These are phyloP conservation scores for Tetrastigma voinierianum DNA, from an alignment of 164 flowering plant genomes.

Conservation along the genomic window DNA sequence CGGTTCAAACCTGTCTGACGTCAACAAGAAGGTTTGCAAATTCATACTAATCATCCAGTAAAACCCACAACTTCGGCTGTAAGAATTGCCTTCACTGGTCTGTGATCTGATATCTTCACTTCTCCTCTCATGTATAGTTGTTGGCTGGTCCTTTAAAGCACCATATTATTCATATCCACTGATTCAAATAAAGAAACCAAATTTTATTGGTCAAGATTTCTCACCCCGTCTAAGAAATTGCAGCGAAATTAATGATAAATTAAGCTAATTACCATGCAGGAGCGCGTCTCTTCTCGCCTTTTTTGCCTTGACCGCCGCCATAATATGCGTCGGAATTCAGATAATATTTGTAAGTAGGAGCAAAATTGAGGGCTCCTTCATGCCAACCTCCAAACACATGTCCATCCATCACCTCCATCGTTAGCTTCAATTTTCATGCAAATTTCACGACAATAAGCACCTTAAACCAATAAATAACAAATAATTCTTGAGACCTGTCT, in stretches of 20 bases:
- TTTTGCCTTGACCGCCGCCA: constrained; percentile 33
- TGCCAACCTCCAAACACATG: constrained; percentile 57
- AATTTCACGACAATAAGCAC: not conserved
- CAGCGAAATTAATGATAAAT: not conserved
- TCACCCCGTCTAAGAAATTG: too few species aligned
- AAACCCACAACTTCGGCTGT: constrained; percentile 28
- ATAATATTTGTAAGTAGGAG: constrained; percentile 67
- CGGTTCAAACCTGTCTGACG: constrained; percentile 43
- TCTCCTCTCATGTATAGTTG: constrained; percentile 34
- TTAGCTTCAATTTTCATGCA: constrained; percentile 41
- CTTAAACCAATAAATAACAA: not conserved
- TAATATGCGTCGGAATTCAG: constrained; percentile 47
- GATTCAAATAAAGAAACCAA: not conserved
- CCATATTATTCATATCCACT: constrained; percentile 64
- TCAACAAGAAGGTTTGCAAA: constrained; percentile 26
- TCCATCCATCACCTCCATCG: constrained; percentile 54
- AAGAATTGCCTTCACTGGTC: constrained; percentile 50
- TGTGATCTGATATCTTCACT: constrained; percentile 41
- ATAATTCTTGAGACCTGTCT: not conserved
- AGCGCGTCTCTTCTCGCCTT: constrained; percentile 44
- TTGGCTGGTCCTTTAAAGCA: constrained; percentile 36
- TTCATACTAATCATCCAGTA: constrained; percentile 13
- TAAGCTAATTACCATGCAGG: constrained; percentile 60
- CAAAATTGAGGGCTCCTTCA: constrained; percentile 52
- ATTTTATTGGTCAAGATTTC: not conserved